A percentile compares a stretch with the other conserved stretches of the same genome.
Evolutionary conservation across 1,284 basidiomycete genomes (phyloP).

Genomic region (Hymenochaete sp.): DNA sequence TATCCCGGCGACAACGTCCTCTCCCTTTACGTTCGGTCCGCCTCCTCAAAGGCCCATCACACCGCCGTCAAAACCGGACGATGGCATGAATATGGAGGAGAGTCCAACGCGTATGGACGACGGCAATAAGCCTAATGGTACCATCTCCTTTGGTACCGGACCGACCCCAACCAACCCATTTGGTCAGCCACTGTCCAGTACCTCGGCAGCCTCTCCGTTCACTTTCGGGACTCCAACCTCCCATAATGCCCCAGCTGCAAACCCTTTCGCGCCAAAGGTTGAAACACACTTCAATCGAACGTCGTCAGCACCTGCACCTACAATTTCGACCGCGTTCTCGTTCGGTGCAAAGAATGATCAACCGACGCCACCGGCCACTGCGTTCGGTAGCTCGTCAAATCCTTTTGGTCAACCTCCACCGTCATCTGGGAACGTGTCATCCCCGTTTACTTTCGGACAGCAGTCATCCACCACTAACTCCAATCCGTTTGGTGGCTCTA

Average conservation of each 20-base stretch:
- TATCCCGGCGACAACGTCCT: conserved; percentile 14
- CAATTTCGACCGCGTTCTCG: conserved; percentile 27
- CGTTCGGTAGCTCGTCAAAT: conserved; percentile 35
- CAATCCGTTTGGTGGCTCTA: conserved; percentile 4
- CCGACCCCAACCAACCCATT: conserved; percentile 13
- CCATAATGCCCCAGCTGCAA: conserved; percentile 12
- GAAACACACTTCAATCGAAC: conserved; percentile 17
- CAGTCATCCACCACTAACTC: conserved; percentile 24
- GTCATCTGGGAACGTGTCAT: conserved; percentile 24
- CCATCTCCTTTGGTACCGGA: conserved; percentile 35
- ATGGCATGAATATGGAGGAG: conserved; percentile 60
- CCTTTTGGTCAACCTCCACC: conserved; percentile 34
- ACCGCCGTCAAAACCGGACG: conserved; percentile 43
- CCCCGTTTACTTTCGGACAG: conserved; percentile 32
- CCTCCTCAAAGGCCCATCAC: conserved; percentile 34
- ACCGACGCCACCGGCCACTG: conserved; percentile 14
- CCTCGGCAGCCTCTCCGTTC: conserved; percentile 11
- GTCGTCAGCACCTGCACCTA: conserved; percentile 20
- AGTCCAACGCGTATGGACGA: conserved; percentile 46
- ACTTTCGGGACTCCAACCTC: conserved; percentile 20
- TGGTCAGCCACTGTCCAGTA: conserved; percentile 6
- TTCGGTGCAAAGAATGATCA: conserved; percentile 25
- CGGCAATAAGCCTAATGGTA: conserved; percentile 28
- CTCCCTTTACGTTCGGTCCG: conserved; percentile 29
- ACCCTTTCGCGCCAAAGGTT: conserved; percentile 24